Base-by-base conservation (phyloP, 1,284 basidiomycete genomes). In the Pseudozyma flocculosa region DNA sequence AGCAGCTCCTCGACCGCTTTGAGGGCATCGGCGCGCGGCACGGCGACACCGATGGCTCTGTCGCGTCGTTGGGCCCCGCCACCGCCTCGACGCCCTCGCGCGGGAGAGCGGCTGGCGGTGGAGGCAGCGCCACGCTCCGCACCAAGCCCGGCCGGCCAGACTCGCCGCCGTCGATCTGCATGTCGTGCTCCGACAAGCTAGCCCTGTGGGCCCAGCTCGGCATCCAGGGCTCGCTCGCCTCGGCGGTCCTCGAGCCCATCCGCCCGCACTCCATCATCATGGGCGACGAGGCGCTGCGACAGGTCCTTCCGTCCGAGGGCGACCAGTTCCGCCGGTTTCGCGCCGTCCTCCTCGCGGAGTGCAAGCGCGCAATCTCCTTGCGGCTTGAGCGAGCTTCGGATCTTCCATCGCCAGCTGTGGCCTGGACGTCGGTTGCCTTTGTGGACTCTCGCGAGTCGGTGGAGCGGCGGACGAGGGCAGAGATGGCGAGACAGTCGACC, bases 161-260 rank as follows among this genome's bases (percentile, higher is more conserved):
- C 34, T 49, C 71, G n/a, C 56, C 54, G 13, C 62, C 67, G 0
- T 54, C 52, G 15, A 69, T 62, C 22, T 52, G 49, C 36, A 64
- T 68, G 54, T 70, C 67, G 11, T 73, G 71, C 39, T 58, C 52
- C 40, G 71, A 73, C 46, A 73, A 73, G 45, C 44, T 73, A 24
- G 44, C 67, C 0, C 51, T 70, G 21, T 73, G 71, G 64, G 51
- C 46, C 38, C 30, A 43, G 1, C 30, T 67, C 15, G 71, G 71
- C 0, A 49, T 72, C 2, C 71, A 73, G 40, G 71, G 71, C 17
- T 50, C 60, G 19, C 46, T 67, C 1, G 61, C 68, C 5, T 61
- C 61, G 1, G 36, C 44, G 2, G 43, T 56, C 4, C n/a, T 70
- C 19, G 48, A 59, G 18, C 66, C 66, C 13, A 32, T 70, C 19